Evolutionary conservation across 1,284 basidiomycete genomes (phyloP).

Genomic region (Moesziomyces globuligerus): DNA sequence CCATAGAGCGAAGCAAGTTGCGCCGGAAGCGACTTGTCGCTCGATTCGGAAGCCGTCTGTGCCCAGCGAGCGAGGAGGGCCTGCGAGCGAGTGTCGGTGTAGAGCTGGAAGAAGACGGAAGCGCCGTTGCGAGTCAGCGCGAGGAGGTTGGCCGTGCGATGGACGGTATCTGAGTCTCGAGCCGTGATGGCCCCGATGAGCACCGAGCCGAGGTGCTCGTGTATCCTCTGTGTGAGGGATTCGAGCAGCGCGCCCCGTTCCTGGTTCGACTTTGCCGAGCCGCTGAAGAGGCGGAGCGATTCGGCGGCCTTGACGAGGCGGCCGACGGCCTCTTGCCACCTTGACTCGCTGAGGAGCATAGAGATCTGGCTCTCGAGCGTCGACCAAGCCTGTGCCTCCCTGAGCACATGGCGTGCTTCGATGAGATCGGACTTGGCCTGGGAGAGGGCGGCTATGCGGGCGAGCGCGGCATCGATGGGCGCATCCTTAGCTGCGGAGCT

Average conservation of each 20-base stretch:
- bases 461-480: constrained; percentile 18
- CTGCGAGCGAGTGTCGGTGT: constrained; percentile 27
- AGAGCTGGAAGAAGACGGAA: constrained; percentile 26
- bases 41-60: constrained; percentile 19
- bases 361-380: constrained; percentile 45
- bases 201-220: constrained; percentile 24
- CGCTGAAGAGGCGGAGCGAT: constrained; percentile 36
- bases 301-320: constrained; percentile 38
- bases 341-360: constrained; percentile 21
- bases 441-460: constrained; percentile 29
- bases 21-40: constrained; percentile 17
- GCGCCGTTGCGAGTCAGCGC: constrained; percentile 17
- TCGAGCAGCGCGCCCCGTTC: constrained; percentile 30
- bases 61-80: constrained; percentile 26
- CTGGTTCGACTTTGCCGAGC: constrained; percentile 32
- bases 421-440: constrained; percentile 30
- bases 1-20: constrained; percentile 25
- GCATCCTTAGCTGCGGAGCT: constrained; percentile 15
- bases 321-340: constrained; percentile 37
- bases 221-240: constrained; percentile 22
- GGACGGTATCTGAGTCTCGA: constrained; percentile 13
- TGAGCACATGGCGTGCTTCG: constrained; percentile 43
- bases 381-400: constrained; percentile 53
- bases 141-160: constrained; percentile 22
- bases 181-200: constrained; percentile 22